Percentiles rank a stretch among this genome's conserved stretches.
These are phyloP conservation scores for Penicillium griseofulvum DNA, from an alignment of 2,329 filamentous ascomycete genomes.

Conservation along the genomic window DNA sequence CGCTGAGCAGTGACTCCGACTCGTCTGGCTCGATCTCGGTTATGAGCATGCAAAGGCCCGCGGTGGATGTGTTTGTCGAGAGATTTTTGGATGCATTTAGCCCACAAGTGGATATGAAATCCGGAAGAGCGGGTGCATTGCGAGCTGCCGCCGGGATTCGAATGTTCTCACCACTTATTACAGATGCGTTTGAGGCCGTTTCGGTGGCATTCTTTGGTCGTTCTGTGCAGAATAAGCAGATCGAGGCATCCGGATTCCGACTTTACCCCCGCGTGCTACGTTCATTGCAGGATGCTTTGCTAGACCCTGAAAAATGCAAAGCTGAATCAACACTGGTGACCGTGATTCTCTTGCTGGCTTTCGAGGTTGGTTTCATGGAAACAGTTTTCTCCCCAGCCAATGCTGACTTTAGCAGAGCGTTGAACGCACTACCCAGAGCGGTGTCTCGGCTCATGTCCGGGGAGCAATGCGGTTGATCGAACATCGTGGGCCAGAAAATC, in stretches of 20 bases:
- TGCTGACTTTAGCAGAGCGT: conserved; percentile 29
- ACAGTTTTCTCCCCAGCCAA: neutral
- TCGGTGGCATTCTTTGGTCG: conserved; percentile 42
- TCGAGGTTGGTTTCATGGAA: conserved; percentile 28
- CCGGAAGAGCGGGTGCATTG: conserved; percentile 37
- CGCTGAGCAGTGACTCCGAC: conserved; percentile 24
- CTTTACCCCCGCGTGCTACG: conserved; percentile 37
- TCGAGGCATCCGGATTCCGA: conserved; percentile 35
- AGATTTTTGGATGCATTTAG: conserved; percentile 43
- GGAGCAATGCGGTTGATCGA: conserved; percentile 39
- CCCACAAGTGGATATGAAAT: conserved; percentile 35
- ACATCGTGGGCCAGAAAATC: conserved; percentile 40
- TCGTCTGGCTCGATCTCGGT: conserved; percentile 24
- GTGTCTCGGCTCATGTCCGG: conserved; percentile 33
- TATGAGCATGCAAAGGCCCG: conserved; percentile 24
- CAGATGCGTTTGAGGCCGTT: conserved; percentile 39
- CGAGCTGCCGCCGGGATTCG: conserved; percentile 39
- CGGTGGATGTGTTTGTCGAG: conserved; percentile 38
- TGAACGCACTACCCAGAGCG: conserved; percentile 35
- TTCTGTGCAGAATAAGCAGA: conserved; percentile 32
- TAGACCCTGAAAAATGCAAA: conserved; percentile 37
- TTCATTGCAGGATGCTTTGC: conserved; percentile 36
- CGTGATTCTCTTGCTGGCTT: conserved; percentile 38
- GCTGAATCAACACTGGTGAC: conserved; percentile 41
- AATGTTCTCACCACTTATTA: conserved; percentile 41